phyloP scores from a whole-genome alignment of 495 filamentous ascomycete species.

The Tuber borchii region DNA sequence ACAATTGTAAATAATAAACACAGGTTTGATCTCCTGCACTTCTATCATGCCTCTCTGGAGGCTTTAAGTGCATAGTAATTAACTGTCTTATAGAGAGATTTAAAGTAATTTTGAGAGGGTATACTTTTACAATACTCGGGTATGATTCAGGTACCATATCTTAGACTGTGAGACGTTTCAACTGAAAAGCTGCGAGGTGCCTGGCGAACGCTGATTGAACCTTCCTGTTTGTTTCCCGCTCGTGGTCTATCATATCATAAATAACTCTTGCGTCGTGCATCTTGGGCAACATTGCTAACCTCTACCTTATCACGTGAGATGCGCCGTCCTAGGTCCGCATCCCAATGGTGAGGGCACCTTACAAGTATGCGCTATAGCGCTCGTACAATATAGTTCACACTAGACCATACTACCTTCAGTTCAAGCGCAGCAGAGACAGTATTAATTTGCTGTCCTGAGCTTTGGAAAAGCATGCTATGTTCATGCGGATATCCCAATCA shows the following conservation, averaged over 20 bases:
- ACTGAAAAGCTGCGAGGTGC: too few relatives aligned
- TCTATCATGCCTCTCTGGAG: too few relatives aligned
- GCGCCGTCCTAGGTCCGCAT: not conserved
- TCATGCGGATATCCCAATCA: not conserved
- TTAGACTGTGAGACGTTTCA: too few relatives aligned
- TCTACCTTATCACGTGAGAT: not conserved
- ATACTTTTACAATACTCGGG: too few relatives aligned
- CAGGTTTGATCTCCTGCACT: too few relatives aligned
- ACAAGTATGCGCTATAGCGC: not conserved
- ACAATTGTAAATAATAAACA: too few relatives aligned
- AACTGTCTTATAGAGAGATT: too few relatives aligned
- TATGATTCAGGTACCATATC: too few relatives aligned
- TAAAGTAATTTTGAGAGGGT: too few relatives aligned
- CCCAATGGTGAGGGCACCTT: not conserved
- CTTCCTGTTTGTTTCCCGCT: conserved; percentile 12
- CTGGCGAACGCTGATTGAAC: conserved; percentile 7
- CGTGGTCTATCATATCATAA: conserved; percentile 7
- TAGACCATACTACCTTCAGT: not conserved
- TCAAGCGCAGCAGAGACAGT: not conserved
- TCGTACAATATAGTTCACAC: not conserved
- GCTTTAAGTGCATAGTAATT: too few relatives aligned
- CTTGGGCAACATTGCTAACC: not conserved
- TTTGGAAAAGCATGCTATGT: not conserved
- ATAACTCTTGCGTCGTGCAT: conserved; percentile 12
- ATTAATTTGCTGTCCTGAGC: not conserved